Evolutionary conservation across 805 yeast species (phyloP), one percentile per base, ranked within the genome.

Genomic region (Sporopachydermia lactativora): DNA sequence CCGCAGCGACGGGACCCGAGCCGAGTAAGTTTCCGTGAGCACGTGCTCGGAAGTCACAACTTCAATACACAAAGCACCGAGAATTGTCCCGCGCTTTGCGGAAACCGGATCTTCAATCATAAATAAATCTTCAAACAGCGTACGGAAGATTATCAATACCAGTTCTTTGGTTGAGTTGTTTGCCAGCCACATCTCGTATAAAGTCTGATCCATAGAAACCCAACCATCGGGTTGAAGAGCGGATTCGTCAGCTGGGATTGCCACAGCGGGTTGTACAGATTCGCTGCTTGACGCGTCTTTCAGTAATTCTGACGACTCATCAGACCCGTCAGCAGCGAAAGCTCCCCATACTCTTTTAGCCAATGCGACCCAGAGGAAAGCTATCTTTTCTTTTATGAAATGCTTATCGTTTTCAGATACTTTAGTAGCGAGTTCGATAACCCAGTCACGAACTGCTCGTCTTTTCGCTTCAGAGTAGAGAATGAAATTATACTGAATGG

Each of bases 321-420:
- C 62, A 17, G 62, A 24, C n/a, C 31, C 31, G 8, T 24, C 31
- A 24, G 31, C 31, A 8, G 8, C 31, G 42, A 52, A 55, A 5
- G 73, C 65, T 14, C 96, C 96, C 98, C 98, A 92, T 19, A 77
- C 70, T 43, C 95, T 69, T 53, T 92, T 92, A 6, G 95, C 94
- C 4, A 92, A 65, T 35, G 82, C 79, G 1, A 83, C 95, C 96
- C 97, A 88, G 17, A 92, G 60, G 47, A 74, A 80, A 11, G 96
- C 94, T 35, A 88, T 54, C 58, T 92, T 92, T 54, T 88, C 97
- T 52, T 79, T 83, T 42, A 92, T 67, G 52, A 79, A 94, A 57
- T 85, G 89, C 4, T 97, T 95, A 55, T 89, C 96, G 17, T 61
- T 57, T n/a, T 61, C 61, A 4, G 66, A 53, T 1, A 80, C 71